Evolutionary conservation across 1,284 basidiomycete genomes (phyloP), one percentile per base, ranked within the genome.

Genomic region (Melampsora americana): DNA sequence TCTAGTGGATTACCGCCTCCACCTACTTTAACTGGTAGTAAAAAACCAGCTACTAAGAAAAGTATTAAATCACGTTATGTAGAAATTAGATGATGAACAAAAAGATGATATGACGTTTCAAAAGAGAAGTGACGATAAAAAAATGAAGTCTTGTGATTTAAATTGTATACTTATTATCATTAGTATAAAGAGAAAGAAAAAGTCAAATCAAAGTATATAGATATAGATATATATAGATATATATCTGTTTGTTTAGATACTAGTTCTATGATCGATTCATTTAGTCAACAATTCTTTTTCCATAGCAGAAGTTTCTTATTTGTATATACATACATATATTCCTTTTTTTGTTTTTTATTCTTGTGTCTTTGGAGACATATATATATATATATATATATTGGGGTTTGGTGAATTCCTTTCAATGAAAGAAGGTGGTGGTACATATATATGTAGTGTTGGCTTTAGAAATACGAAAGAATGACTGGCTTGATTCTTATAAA

Each of bases 31-130:
- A 20, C 35, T 23, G 28, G 56, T 18, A 61, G 60, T 28, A 75
- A 68, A 46, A 75, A 67, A 61, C 26, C 65, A n/a, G 56, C 18
- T 59, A 28, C 65, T 4, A 75, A 75, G 72, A 75, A 75, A 68
- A 75, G 60, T 23, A 59, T 75, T 7, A 48, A 65, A 20, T 75
- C 72, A 20, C n/a, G 66, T 61, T 75, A 75, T 56, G 72, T 75
- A 12, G 72, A 75, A 62, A 75, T 75, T 46, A 75, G 72, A 68
- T 75, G 35, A 74, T 35, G 50, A 20, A 20, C 18, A 5, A 20
- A 20, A 53, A 53, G 12, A 53, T n/a, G 50, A 53, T 53, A 3
- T 53, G 50, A 53, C 12, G 3, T 53, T 53, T 5, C 12, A 20
- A 26, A 53, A 53, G 23, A 20, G 20, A 53, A 26, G 50, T 18